Evolutionary conservation across 352 stramenopile genomes (phyloP).

Genomic region (Thalassiosira pacifica): DNA sequence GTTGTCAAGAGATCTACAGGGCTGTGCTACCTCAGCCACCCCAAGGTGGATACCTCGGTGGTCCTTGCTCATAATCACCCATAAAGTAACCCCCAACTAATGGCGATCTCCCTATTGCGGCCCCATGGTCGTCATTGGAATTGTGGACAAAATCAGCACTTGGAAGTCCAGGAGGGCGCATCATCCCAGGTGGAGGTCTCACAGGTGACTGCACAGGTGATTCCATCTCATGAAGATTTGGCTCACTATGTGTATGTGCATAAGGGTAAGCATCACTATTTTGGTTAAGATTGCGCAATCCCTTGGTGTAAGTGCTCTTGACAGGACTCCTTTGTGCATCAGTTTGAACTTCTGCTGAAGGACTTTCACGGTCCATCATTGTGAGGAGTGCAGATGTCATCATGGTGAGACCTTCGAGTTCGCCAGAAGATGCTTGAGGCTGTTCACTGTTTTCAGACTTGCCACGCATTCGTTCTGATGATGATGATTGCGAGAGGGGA

Average conservation of each 20-base stretch:
- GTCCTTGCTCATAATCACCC: constrained; percentile 32
- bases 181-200: constrained; percentile 36
- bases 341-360: constrained; percentile 3
- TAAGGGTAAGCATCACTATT: not conserved
- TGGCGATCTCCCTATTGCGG: constrained; percentile 1
- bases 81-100: constrained; percentile 24
- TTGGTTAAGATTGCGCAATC: constrained; percentile 2
- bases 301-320: not conserved
- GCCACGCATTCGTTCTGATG: not conserved
- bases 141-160: not conserved
- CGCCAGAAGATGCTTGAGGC: constrained; percentile 18
- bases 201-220: constrained; percentile 2
- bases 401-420: constrained; percentile 77
- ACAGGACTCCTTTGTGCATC: not conserved
- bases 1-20: not conserved
- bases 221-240: not conserved
- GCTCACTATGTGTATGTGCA: not conserved
- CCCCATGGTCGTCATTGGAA: constrained; percentile 10
- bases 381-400: constrained; percentile 85
- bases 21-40: not conserved
- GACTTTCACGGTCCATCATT: constrained; percentile 74
- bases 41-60: constrained; percentile 4
- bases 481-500: not conserved
- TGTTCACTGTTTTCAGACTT: constrained; percentile 28
- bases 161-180: constrained; percentile 1